A percentile compares a stretch with the other conserved stretches of the same genome.
These are phyloP conservation scores for Linnemannia schmuckeri DNA, from an alignment of 192 early-diverging fungal genomes.

Conservation along the genomic window DNA sequence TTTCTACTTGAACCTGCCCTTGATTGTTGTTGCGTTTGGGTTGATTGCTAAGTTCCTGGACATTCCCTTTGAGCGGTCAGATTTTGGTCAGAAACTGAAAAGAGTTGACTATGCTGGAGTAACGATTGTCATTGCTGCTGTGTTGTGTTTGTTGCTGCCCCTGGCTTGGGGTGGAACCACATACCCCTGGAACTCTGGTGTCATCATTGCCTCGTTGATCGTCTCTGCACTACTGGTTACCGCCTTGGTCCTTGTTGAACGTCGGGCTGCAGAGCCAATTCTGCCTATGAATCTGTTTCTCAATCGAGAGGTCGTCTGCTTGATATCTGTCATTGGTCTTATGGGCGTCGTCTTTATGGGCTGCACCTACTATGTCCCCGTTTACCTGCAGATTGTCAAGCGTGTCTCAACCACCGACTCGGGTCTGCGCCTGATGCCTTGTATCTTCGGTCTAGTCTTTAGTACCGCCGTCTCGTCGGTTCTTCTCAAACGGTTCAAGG, in stretches of 20 bases:
- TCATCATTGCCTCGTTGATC: constrained; percentile 69
- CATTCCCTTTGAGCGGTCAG: constrained; percentile 65
- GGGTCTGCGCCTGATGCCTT: constrained; percentile 81
- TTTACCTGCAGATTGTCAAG: constrained; percentile 85
- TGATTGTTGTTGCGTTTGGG: constrained; percentile 71
- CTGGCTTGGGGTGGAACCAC: constrained; percentile 76
- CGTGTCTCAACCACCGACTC: constrained; percentile 76
- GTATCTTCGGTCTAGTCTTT: constrained; percentile 75
- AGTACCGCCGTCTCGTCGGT: constrained; percentile 68
- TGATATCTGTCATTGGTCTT: constrained; percentile 68
- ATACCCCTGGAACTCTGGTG: constrained; percentile 75
- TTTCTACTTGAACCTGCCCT: constrained; percentile 86
- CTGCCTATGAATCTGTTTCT: constrained; percentile 72
- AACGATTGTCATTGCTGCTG: constrained; percentile 54
- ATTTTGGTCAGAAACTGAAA: constrained; percentile 67
- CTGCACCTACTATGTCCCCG: constrained; percentile 78
- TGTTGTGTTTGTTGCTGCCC: constrained; percentile 74
- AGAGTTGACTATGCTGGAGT: constrained; percentile 78
- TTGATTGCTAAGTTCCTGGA: constrained; percentile 68
- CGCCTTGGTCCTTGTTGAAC: constrained; percentile 68
- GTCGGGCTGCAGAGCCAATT: constrained; percentile 79
- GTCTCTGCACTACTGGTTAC: constrained; percentile 59
- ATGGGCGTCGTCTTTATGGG: constrained; percentile 70
- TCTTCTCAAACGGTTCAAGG: constrained; percentile 63
- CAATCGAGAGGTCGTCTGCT: constrained; percentile 69